A percentile compares a stretch with the other conserved stretches of the same genome.
These are phyloP conservation scores for Xylariaceae sp. DNA, from an alignment of 2,329 filamentous ascomycete genomes.

Conservation along the genomic window DNA sequence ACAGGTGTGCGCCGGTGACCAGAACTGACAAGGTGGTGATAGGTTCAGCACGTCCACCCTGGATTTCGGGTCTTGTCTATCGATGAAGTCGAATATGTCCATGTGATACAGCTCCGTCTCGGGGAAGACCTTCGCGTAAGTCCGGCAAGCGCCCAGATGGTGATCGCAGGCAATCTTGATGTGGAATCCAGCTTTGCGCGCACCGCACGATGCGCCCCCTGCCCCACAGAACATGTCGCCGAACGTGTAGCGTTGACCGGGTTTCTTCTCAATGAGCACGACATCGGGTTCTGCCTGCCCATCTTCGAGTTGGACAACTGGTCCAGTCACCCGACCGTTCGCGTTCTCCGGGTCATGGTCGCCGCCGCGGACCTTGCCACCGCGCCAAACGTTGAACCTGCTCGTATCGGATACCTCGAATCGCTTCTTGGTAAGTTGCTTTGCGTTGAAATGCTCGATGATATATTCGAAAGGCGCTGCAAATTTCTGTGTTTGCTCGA, in stretches of 20 bases:
- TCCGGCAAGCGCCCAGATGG: slow-evolving; percentile 48
- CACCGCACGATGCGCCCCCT: slow-evolving; percentile 55
- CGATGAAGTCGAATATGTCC: slow-evolving; percentile 47
- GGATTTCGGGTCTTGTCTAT: slow-evolving; percentile 27
- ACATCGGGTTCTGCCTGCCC: slow-evolving; percentile 8
- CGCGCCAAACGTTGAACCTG: slow-evolving; percentile 25
- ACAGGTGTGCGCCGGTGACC: slow-evolving; percentile 65
- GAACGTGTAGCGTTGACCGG: slow-evolving; percentile 46
- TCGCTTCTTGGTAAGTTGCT: slow-evolving; percentile 28
- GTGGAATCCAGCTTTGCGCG: slow-evolving; percentile 46
- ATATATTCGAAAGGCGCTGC: slow-evolving; percentile 25
- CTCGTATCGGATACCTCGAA: slow-evolving; percentile 27
- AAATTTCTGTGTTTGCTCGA: slow-evolving; percentile 13
- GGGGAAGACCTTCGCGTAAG: slow-evolving; percentile 56
- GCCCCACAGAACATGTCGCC: slow-evolving; percentile 59
- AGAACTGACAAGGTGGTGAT: slow-evolving; percentile 73
- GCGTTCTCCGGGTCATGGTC: slow-evolving; percentile 16
- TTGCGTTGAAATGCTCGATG: slow-evolving; percentile 25
- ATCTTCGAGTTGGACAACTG: slow-evolving; percentile 20
- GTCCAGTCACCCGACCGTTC: slow-evolving; percentile 7
- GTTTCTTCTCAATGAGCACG: slow-evolving; percentile 18
- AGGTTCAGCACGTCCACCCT: slow-evolving; percentile 66
- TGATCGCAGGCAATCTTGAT: slow-evolving; percentile 62
- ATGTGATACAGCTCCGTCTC: slow-evolving; percentile 43
- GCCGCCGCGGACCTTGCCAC: slow-evolving; percentile 28